Evolutionary conservation across 2,329 filamentous ascomycete species (phyloP).

Genomic region (Botrytis porri): DNA sequence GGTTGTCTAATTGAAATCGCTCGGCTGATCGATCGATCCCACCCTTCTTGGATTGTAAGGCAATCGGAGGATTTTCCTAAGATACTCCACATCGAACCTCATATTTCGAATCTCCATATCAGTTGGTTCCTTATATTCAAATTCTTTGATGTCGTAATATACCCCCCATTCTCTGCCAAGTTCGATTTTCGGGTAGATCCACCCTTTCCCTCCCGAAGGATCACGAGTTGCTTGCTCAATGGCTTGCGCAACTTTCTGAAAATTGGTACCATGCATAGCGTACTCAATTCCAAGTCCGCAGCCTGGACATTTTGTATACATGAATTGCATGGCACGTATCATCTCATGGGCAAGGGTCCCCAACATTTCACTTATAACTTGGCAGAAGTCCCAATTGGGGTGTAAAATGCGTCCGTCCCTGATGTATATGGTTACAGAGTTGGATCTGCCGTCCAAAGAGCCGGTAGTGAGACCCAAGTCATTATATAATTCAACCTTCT

Average conservation of each 20-base stretch:
- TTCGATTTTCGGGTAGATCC: background rate
- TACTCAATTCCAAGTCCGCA: background rate
- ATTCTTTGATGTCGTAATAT: background rate
- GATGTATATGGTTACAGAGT: background rate
- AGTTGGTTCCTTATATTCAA: background rate
- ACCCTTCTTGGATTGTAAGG: accelerated
- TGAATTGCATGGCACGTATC: background rate
- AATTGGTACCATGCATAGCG: background rate
- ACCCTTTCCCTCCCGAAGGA: background rate
- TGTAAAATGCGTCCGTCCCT: background rate
- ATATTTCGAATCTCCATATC: background rate
- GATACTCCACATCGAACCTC: background rate
- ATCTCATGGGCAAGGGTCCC: conserved; percentile 1
- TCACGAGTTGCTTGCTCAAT: background rate
- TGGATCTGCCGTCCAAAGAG: accelerated
- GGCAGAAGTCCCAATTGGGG: accelerated
- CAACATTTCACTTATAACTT: background rate
- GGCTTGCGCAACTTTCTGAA: background rate
- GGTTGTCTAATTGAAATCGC: background rate
- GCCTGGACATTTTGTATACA: background rate
- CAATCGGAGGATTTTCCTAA: background rate
- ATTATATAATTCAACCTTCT: background rate
- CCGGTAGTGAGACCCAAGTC: background rate
- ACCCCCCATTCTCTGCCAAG: background rate
- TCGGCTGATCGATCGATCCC: background rate